These are phyloP conservation scores for Candida nemodendra DNA, from an alignment of 805 yeast species.

Conservation along the genomic window DNA sequence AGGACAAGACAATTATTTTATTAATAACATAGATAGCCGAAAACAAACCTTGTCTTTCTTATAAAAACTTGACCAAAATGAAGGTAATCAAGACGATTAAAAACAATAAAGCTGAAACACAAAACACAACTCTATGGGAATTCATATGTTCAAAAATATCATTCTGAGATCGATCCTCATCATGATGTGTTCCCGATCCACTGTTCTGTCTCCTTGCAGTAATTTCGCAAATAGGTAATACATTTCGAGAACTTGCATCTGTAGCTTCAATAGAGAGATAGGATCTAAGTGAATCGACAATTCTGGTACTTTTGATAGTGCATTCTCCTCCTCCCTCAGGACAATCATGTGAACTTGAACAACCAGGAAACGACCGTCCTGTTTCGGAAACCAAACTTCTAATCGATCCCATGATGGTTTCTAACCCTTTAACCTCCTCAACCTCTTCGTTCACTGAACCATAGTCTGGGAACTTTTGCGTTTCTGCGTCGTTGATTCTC, in stretches of 20 bases:
- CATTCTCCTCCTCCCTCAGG: neutral
- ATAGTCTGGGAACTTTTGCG: neutral
- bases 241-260: conserved; percentile 12
- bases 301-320: conserved; percentile 10
- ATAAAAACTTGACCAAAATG: no score
- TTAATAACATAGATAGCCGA: no score
- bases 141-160: no score
- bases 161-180: no score
- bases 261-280: conserved; percentile 13
- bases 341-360: no score
- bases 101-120: no score
- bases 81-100: no score
- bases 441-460: conserved; percentile 5
- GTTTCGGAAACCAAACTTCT: conserved; percentile 8
- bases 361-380: conserved; percentile 6
- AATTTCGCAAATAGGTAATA: conserved; percentile 13
- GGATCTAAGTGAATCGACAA: conserved; percentile 15
- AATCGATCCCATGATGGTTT: conserved; percentile 6
- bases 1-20: no score
- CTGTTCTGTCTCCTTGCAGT: no score
- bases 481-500: neutral
- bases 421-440: neutral
- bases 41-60: no score
- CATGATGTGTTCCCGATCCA: no score
- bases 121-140: no score